Evolutionary conservation across 164 flowering plant species (phyloP), one percentile per base, ranked within the genome.

Genomic region (Santalum album): DNA sequence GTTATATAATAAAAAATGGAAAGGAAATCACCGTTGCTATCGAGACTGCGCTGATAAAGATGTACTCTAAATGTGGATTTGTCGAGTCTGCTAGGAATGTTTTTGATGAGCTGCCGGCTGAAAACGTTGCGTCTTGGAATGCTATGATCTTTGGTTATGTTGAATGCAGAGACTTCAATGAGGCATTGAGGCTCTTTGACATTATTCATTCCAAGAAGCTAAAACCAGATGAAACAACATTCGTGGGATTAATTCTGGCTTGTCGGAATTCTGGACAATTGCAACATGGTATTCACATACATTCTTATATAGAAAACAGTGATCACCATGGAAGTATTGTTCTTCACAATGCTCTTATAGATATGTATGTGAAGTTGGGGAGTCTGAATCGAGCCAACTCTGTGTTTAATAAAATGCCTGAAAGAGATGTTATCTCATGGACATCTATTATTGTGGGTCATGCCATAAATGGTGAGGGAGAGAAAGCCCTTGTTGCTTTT

Each of bases 361-460:
- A 43, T 43, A 43, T 43, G 46, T 43, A 43, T 43, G 46, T 21
- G 1, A 43, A 43, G 46, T 43, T 20, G n/a, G 46, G 46, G 20
- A 56, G 40, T 53, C 51, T 55, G 45, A 23, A 9, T 4, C 55
- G 24, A 50, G 69, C 75, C 46, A 45, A 43, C 46, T 22, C 44
- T 21, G 49, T 64, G 12, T 71, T 71, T 55, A 42, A 61, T 46
- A 39, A 27, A 45, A 71, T 71, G 66, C 51, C 59, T 18, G 5
- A 47, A 24, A 71, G 51, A 61, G 69, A 71, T 64, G 69, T 71
- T 25, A 51, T 71, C 56, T 71, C 75, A 24, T 71, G 75, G 71
- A 71, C 75, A 2, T 60, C 71, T 27, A 70, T 73, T 32, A 71
- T 71, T 18, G 55, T 56, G 3, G 75, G 66, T 17, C 47, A 53